These are phyloP conservation scores for Zasmidium cellare DNA, from an alignment of 2,329 filamentous ascomycete genomes.

Conservation along the genomic window DNA sequence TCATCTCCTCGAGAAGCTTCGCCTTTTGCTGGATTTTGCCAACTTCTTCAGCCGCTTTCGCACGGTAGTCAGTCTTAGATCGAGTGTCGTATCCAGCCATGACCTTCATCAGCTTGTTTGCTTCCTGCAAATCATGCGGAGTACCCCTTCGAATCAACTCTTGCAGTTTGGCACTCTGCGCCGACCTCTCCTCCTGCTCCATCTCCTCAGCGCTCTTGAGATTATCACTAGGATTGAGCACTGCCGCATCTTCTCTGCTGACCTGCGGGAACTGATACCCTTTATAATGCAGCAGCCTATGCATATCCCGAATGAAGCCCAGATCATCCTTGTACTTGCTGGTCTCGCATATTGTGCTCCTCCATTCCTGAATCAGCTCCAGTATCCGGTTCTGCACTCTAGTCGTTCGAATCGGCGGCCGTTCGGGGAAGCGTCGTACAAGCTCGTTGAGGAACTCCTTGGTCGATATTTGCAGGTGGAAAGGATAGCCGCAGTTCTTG, in stretches of 20 bases:
- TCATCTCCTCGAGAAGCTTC: slow-evolving; percentile 83
- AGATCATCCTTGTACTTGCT: slow-evolving; percentile 96
- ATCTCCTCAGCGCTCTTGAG: slow-evolving; percentile 96
- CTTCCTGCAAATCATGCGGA: slow-evolving; percentile 92
- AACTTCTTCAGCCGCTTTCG: slow-evolving; percentile 95
- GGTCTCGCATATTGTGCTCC: slow-evolving; percentile 96
- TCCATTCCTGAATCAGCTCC: slow-evolving; percentile 97
- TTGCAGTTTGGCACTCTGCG: slow-evolving; percentile 96
- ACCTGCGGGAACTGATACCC: slow-evolving; percentile 95
- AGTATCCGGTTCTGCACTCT: slow-evolving; percentile 90
- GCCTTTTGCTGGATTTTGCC: slow-evolving; percentile 95
- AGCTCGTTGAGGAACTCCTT: slow-evolving; percentile 99
- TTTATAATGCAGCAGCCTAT: slow-evolving; percentile 91
- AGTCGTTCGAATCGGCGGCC: slow-evolving; percentile 80
- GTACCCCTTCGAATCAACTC: slow-evolving; percentile 91
- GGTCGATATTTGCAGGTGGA: slow-evolving; percentile 96
- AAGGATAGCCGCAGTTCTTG: slow-evolving; percentile 99
- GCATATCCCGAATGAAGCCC: slow-evolving; percentile 97
- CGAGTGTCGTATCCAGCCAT: slow-evolving; percentile 97
- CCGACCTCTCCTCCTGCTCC: slow-evolving; percentile 93
- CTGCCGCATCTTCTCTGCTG: slow-evolving; percentile 88
- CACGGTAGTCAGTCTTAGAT: slow-evolving; percentile 95
- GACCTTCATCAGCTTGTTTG: slow-evolving; percentile 96
- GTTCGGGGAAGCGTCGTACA: slow-evolving; percentile 90
- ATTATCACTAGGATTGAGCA: slow-evolving; percentile 94